Conservation (phyloP, 2,329 filamentous ascomycete genomes). For the Fusarium concolor region DNA sequence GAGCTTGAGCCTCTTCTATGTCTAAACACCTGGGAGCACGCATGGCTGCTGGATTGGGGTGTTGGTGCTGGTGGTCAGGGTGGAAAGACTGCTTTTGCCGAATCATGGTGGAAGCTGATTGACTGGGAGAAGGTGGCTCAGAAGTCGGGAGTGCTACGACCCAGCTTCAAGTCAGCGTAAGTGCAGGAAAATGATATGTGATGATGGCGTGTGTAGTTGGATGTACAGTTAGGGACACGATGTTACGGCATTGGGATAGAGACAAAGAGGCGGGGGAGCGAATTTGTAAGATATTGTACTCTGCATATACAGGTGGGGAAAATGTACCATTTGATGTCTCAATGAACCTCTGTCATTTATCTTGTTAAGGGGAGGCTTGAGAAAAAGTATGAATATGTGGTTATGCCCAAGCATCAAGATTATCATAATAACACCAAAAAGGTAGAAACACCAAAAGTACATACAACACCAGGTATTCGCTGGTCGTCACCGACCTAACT, state of each 20-base stretch:
- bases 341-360: neutral
- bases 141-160: constrained; percentile 50
- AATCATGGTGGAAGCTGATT: constrained; percentile 87
- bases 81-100: constrained; percentile 81
- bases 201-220: neutral
- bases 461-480: constrained; percentile 44
- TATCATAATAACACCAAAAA: constrained; percentile 1
- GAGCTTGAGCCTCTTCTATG: constrained; percentile 83
- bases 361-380: neutral
- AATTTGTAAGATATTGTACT: constrained; percentile 50
- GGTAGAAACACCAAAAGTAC: constrained; percentile 12
- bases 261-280: constrained; percentile 27
- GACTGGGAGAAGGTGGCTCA: constrained; percentile 82
- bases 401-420: neutral
- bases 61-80: constrained; percentile 66
- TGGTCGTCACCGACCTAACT: constrained; percentile 42
- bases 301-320: constrained; percentile 47
- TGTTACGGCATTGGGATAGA: constrained; percentile 32
- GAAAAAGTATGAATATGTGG: neutral
- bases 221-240: constrained; percentile 29
- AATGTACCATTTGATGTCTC: constrained; percentile 47
- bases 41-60: constrained; percentile 86
- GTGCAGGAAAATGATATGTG: constrained; percentile 3
- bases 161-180: constrained; percentile 48
- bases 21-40: constrained; percentile 96